Percentiles rank a stretch among this genome's conserved stretches.
These are phyloP conservation scores for Botrytis galanthina DNA, from an alignment of 2,329 filamentous ascomycete species.

Conservation along the genomic window DNA sequence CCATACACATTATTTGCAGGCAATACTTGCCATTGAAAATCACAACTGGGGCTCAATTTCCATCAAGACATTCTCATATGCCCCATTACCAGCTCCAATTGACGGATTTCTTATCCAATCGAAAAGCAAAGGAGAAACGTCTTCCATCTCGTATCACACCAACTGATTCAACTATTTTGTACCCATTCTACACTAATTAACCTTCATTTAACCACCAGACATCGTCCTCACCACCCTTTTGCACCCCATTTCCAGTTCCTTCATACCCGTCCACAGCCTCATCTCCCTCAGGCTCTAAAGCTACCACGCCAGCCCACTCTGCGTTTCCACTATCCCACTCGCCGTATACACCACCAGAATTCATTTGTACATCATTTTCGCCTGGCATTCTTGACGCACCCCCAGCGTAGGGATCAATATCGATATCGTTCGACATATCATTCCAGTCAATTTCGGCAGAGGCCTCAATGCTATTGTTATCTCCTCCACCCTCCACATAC, in stretches of 20 bases:
- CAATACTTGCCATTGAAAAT: neutral
- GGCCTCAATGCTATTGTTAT: neutral
- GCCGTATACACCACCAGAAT: no score
- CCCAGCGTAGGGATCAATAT: neutral
- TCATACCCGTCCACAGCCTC: neutral
- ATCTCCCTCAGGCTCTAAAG: neutral
- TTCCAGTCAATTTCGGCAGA: neutral
- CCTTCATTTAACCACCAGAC: neutral
- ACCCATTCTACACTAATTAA: neutral
- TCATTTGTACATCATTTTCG: neutral
- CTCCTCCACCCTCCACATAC: neutral
- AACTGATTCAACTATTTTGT: no score
- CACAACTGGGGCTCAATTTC: no score
- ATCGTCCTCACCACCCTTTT: neutral
- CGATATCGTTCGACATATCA: constrained; percentile 2
- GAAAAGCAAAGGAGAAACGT: neutral
- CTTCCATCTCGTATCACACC: neutral
- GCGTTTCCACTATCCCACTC: neutral
- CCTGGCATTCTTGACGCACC: neutral
- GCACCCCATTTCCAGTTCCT: neutral
- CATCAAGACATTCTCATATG: neutral
- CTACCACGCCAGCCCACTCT: neutral
- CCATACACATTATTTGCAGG: neutral
- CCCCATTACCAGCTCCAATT: neutral
- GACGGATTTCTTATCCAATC: no score